Evolutionary conservation across 2,329 filamentous ascomycete species (phyloP), one percentile per base, ranked within the genome.

Genomic region (Colletotrichum tropicale): DNA sequence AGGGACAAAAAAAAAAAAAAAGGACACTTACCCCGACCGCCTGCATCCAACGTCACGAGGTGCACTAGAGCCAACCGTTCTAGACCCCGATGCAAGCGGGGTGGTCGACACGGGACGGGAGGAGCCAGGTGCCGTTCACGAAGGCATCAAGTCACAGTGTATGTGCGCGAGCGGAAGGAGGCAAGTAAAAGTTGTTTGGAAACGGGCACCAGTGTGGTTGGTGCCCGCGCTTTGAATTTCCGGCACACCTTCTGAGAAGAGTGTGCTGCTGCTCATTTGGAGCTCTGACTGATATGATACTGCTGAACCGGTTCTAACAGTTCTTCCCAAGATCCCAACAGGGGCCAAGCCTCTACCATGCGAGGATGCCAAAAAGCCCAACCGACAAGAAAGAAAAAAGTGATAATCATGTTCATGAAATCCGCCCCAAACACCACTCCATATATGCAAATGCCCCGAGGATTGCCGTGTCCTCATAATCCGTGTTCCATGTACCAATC

Each of bases 381-480:
- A 36, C 69, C 26, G 16, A 60, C 21, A 32, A 70, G 32, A n/a
- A 30, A 67, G 38, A 32, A 56, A 48, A 36, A 38, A 38, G 36
- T 38, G 64, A 34, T 38, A 36, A 21, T 48, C 56, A 65, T 73
- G 56, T 69, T 68, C 70, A 68, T 73, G 43, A 75, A 75, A 65
- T 65, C 73, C 73, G 65, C 70, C 67, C 70, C 58, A 73, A 48
- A 75, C 73, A 75, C 73, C 73, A 24, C 56, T 60, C 66, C 70
- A 64, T 75, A 76, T 71, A 74, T 76, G 70, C 71, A 76, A 76
- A 75, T 70, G 74, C 64, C 74, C 70, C 70, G 56, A 66, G 74
- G 71, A 76, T 75, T 48, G 66, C 66, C 70, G 66, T 76, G 34
- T 76, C 70, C 71, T 61, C 71, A 48, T 48, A 43, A 43, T 75